These are phyloP conservation scores for Linnemannia exigua DNA, from an alignment of 192 early-diverging fungal species.

Conservation along the genomic window DNA sequence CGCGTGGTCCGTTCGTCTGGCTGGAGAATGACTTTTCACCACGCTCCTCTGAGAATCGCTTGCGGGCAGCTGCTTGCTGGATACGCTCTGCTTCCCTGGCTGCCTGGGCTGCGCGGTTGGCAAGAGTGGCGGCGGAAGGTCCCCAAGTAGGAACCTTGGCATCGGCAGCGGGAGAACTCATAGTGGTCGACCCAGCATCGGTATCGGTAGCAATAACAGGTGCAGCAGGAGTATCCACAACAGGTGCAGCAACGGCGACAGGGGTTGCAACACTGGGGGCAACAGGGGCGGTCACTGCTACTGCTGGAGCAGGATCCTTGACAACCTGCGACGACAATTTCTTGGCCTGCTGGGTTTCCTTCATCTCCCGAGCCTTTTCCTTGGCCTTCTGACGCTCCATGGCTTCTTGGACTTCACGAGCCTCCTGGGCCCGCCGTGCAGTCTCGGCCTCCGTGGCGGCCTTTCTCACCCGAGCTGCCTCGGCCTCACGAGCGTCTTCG, in stretches of 20 bases:
- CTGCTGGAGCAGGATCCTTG: not conserved
- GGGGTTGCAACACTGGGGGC: not conserved
- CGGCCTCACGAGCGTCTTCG: conserved; percentile 30
- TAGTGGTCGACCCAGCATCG: not conserved
- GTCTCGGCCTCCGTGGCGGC: conserved; percentile 4
- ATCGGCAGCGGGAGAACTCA: not conserved
- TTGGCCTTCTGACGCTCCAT: conserved; percentile 17
- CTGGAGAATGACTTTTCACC: not conserved
- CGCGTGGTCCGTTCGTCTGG: conserved; percentile 10
- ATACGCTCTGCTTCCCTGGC: conserved; percentile 28
- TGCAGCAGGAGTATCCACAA: not conserved
- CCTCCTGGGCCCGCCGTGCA: conserved; percentile 13
- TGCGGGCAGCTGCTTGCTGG: conserved; percentile 3
- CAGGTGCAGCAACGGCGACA: not conserved
- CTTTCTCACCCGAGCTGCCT: conserved; percentile 17
- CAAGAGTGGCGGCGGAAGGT: conserved; percentile 43
- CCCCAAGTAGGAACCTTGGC: conserved; percentile 49
- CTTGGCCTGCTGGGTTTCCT: not conserved
- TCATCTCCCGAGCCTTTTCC: not conserved
- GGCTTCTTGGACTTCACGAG: conserved; percentile 33
- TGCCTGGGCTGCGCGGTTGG: conserved; percentile 41
- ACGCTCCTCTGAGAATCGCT: conserved; percentile 17
- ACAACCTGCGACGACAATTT: not conserved
- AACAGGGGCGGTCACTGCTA: not conserved
- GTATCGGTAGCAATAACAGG: not conserved